Base-by-base conservation (phyloP, 148 eudicot species). In the Amaranthus palmeri region DNA sequence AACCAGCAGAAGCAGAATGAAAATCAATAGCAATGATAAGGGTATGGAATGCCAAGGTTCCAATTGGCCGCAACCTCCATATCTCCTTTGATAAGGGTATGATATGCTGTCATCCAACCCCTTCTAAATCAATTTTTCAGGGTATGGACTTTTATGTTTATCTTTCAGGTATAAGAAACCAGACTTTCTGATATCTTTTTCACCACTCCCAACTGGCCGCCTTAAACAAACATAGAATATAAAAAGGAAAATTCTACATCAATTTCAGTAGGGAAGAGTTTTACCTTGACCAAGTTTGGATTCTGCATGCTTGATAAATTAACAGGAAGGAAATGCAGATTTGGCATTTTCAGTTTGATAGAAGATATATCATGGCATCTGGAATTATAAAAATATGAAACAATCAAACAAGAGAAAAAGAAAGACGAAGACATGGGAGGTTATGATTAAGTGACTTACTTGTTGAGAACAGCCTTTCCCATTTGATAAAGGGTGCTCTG, bases 401-500 rank as follows among this genome's bases (percentile, higher is more conserved):
- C 65, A 51, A 46, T 61, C 18, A 72, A 65, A 45, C 41, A 11
- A 61, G 42, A 15, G 53, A 59, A 25, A 25, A 25, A 57, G 40
- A n/a, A 47, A 17, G 13, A 17, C 1, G 2, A 68, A 17, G 12
- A 8, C 54, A 25, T 9, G 57, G 46, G 70, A 50, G 73, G 18
- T 67, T 25, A 25, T 2, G 36, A 25, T 25, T 25, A 25, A 58
- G 74, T 75, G 70, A 79, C 60, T 61, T 58, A 92, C 99, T 90
- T 88, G 74, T 74, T 85, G 79, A 95, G 97, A 78, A 92, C 89
- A 70, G 86, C 96, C 77, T 85, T 85, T 36, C 85, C 99, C 88
- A 95, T 92, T 71, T 85, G 81, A 87, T 86, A 92, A 7, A 95
- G 97, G 36, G 99, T 95, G 77, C 90, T 85, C 72, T 95, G 99